Conservation (phyloP, 2,329 filamentous ascomycete genomes). For the Epichloe brachyelytri region DNA sequence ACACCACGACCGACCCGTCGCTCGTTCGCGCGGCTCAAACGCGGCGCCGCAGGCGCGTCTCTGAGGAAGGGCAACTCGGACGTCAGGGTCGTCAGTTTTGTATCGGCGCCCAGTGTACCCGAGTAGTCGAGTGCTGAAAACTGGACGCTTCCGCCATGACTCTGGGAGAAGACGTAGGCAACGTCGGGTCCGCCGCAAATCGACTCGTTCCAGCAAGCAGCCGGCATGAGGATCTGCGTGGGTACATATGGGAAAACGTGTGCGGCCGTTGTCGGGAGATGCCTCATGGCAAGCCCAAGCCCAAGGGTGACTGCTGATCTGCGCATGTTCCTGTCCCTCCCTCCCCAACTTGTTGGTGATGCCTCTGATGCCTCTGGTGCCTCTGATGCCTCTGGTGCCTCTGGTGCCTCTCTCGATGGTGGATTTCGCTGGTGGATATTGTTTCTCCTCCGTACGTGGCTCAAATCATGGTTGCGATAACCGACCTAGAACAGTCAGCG, state of each 20-base stretch:
- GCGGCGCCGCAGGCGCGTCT: slow-evolving; percentile 32
- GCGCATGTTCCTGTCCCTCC: not conserved
- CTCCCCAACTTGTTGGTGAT: not conserved
- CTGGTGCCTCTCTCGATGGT: not conserved
- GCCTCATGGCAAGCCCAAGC: slow-evolving; percentile 2
- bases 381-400: too few relatives aligned
- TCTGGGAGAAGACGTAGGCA: slow-evolving; percentile 59
- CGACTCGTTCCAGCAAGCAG: slow-evolving; percentile 28
- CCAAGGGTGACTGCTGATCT: not conserved
- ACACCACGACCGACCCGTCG: slow-evolving; percentile 58
- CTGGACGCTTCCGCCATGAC: slow-evolving; percentile 28
- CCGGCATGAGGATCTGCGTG: slow-evolving; percentile 53
- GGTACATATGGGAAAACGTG: slow-evolving; percentile 61
- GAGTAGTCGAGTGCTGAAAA: slow-evolving; percentile 57
- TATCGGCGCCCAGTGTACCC: slow-evolving; percentile 35
- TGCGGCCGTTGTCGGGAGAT: slow-evolving; percentile 16
- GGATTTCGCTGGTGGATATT: not conserved
- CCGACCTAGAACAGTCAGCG: not conserved
- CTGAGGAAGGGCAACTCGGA: slow-evolving; percentile 49
- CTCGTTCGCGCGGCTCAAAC: slow-evolving; percentile 55
- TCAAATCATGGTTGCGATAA: not conserved
- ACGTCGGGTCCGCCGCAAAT: slow-evolving; percentile 27
- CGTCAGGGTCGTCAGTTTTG: slow-evolving; percentile 36
- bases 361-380: not conserved
- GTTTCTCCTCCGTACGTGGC: not conserved